These are phyloP conservation scores for Coniferiporia sulphurascens DNA, from an alignment of 1,284 basidiomycete genomes.

Conservation along the genomic window DNA sequence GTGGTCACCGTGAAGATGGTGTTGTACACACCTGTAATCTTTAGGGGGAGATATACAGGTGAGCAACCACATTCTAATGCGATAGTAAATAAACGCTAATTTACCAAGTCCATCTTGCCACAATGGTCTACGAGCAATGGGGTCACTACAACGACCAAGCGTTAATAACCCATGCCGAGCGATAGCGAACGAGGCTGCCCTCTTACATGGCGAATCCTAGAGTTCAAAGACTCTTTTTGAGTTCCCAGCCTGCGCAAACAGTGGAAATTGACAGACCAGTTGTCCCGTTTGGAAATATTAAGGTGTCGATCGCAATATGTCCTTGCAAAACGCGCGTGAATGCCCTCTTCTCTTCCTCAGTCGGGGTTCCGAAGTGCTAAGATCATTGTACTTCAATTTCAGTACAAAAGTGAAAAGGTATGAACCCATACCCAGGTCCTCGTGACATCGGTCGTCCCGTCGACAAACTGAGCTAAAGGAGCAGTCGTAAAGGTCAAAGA, in stretches of 20 bases:
- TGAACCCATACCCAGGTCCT: constrained; percentile 65
- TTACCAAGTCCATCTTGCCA: constrained; percentile 90
- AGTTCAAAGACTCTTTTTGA: background rate
- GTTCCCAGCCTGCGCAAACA: background rate
- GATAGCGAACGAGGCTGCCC: background rate
- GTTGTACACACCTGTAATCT: constrained; percentile 36
- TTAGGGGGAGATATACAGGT: background rate
- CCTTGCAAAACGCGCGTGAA: constrained; percentile 96
- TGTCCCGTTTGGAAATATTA: constrained; percentile 84
- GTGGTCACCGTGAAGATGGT: constrained; percentile 35
- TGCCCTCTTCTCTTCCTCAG: constrained; percentile 77
- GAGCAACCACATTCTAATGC: background rate
- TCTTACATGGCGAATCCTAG: constrained; percentile 3
- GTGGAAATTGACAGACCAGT: constrained; percentile 47
- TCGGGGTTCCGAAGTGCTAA: constrained; percentile 88
- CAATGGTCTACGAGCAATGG: constrained; percentile 77
- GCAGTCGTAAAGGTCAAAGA: background rate
- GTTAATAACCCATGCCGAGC: constrained; percentile 1
- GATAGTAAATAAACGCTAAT: constrained; percentile 18
- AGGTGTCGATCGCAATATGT: constrained; percentile 87
- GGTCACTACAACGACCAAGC: constrained; percentile 53
- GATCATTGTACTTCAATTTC: background rate
- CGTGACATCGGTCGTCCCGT: constrained; percentile 95
- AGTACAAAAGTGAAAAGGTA: background rate
- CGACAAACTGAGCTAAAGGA: constrained; percentile 72